Percentiles rank a stretch among this genome's conserved stretches.
phyloP scores from a whole-genome alignment of 768 basidiomycete genomes.

The Naematelia aurantialba region DNA sequence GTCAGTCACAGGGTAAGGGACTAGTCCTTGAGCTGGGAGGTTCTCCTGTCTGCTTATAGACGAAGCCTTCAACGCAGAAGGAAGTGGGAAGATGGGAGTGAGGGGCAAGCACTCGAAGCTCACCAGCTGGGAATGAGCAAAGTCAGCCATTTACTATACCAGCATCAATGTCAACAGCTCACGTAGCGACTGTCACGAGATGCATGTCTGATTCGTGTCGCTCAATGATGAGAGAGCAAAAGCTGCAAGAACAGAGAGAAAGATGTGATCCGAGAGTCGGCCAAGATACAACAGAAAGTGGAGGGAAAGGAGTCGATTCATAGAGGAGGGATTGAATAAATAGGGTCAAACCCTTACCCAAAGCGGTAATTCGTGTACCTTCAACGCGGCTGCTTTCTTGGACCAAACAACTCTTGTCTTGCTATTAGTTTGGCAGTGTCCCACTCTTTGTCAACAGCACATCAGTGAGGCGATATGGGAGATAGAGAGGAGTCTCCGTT shows the following conservation, averaged over 20 bases:
- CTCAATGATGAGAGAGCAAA: no score
- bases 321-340: background rate
- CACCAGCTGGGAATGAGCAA: no score
- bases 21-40: background rate
- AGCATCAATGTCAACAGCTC: constrained; percentile 1
- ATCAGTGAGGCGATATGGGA: no score
- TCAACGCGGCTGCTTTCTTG: background rate
- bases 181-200: constrained; percentile 31
- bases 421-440: no score
- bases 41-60: no score
- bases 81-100: background rate
- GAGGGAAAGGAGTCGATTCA: background rate
- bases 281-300: no score
- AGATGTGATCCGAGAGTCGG: background rate
- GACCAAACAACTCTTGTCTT: background rate
- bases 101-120: background rate
- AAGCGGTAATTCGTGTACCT: background rate
- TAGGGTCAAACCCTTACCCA: background rate
- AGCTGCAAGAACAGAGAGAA: no score
- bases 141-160: no score
- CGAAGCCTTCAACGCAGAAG: no score
- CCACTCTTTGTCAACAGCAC: no score
- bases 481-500: background rate
- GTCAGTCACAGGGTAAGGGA: background rate
- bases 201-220: constrained; percentile 17